A percentile compares a stretch with the other conserved stretches of the same genome.
Conservation (phyloP, 23 red algal genomes). For the Gracilaria gracilis region DNA sequence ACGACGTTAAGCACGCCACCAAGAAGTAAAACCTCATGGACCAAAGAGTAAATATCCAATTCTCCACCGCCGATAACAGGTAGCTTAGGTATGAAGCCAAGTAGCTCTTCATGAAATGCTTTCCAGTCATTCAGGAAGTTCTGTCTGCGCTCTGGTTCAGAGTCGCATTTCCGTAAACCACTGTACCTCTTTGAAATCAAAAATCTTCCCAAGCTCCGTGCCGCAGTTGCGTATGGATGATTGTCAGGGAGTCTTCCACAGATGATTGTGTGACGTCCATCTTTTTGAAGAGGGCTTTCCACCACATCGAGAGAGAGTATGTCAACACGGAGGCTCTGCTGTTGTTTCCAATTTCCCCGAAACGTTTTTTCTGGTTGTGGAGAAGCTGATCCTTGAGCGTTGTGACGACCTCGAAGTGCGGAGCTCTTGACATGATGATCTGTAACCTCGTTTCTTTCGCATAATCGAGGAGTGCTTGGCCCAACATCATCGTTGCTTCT, state of each 20-base stretch:
- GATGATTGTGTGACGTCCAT: slow-evolving; percentile 60
- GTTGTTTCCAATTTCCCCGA: neutral
- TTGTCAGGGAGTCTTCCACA: slow-evolving; percentile 50
- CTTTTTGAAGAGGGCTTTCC: slow-evolving; percentile 53
- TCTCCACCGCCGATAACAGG: slow-evolving; percentile 80
- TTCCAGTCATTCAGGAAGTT: slow-evolving; percentile 52
- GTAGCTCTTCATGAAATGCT: slow-evolving; percentile 55
- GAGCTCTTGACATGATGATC: neutral
- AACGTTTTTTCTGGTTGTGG: neutral
- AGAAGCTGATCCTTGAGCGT: neutral
- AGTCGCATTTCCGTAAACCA: neutral
- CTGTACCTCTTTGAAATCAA: slow-evolving; percentile 37
- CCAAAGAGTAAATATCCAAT: slow-evolving; percentile 65
- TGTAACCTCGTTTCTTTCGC: neutral
- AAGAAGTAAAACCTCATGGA: slow-evolving; percentile 77
- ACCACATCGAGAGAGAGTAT: slow-evolving; percentile 44
- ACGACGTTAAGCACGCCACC: slow-evolving; percentile 90
- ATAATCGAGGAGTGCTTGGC: neutral
- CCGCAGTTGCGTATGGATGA: slow-evolving; percentile 55
- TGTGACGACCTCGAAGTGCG: neutral
- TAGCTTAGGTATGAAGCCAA: slow-evolving; percentile 49
- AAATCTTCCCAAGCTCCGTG: slow-evolving; percentile 42
- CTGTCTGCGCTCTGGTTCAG: neutral
- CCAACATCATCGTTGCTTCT: neutral
- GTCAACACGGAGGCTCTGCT: slow-evolving; percentile 11